Evolutionary conservation across 2,329 filamentous ascomycete species (phyloP).

Genomic region (Emmonsiellopsis sp.): DNA sequence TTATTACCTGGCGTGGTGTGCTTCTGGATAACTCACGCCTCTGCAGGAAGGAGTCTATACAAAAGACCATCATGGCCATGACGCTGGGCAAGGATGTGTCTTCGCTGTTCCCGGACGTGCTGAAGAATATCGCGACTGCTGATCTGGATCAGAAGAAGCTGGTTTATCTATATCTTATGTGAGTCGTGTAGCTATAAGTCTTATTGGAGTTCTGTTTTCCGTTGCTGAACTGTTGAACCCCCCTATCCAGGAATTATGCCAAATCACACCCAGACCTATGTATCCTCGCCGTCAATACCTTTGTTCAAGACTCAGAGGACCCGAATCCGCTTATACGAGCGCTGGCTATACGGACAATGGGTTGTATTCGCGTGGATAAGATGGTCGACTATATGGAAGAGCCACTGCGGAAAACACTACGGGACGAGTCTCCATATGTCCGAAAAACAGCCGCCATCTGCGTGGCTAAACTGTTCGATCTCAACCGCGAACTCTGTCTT

Average conservation of each 20-base stretch:
- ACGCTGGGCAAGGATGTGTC: slow-evolving; percentile 98
- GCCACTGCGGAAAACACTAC: slow-evolving; percentile 85
- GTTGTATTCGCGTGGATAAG: slow-evolving; percentile 95
- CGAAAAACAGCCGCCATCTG: slow-evolving; percentile 97
- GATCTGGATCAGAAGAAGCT: slow-evolving; percentile 99
- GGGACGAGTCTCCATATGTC: slow-evolving; percentile 96
- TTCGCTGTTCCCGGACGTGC: slow-evolving; percentile 87
- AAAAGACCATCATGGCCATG: slow-evolving; percentile 99
- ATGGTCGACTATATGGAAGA: slow-evolving; percentile 99
- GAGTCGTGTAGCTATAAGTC: slow-evolving; percentile 24
- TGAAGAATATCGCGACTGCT: slow-evolving; percentile 94
- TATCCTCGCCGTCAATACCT: slow-evolving; percentile 97
- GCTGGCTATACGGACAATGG: slow-evolving; percentile 94
- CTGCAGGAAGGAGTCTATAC: slow-evolving; percentile 84
- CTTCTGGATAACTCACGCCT: slow-evolving; percentile 20
- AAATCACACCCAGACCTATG: slow-evolving; percentile 98
- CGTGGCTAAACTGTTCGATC: slow-evolving; percentile 93
- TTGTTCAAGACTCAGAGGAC: slow-evolving; percentile 97
- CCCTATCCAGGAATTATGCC: slow-evolving; percentile 75
- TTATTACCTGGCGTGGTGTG: neutral
- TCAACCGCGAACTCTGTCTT: slow-evolving; percentile 84
- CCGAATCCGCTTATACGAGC: slow-evolving; percentile 93
- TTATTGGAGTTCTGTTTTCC: slow-evolving; percentile 1
- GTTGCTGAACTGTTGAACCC: slow-evolving; percentile 13
- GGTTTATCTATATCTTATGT: slow-evolving; percentile 97